These are phyloP conservation scores for Wickerhamomyces hampshirensis DNA, from an alignment of 805 yeast genomes.

Conservation along the genomic window DNA sequence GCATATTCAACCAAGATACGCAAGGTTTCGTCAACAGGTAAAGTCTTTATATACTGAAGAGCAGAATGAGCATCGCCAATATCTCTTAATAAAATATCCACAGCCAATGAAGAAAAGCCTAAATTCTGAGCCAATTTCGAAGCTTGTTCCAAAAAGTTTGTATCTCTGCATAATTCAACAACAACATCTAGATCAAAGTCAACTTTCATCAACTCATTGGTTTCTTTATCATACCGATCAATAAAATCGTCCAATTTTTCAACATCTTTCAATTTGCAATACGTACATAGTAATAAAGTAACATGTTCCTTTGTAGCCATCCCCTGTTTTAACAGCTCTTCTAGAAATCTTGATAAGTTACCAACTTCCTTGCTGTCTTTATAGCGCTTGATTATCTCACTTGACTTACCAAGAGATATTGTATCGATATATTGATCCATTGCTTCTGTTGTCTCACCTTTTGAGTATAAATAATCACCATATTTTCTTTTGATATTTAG, in stretches of 20 bases:
- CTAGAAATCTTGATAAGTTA: conserved; percentile 58
- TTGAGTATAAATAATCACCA: conserved; percentile 69
- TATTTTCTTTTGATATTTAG: conserved; percentile 47
- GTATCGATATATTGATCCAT: conserved; percentile 68
- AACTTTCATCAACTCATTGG: conserved; percentile 27
- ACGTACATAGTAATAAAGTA: conserved; percentile 71
- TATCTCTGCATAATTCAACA: conserved; percentile 66
- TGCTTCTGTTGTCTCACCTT: conserved; percentile 63
- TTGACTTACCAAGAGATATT: conserved; percentile 52
- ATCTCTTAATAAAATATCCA: conserved; percentile 68
- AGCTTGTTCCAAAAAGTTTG: conserved; percentile 63
- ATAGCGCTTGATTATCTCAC: conserved; percentile 74
- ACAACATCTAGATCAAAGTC: conserved; percentile 67
- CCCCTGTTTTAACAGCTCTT: conserved; percentile 49
- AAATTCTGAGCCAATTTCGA: conserved; percentile 64
- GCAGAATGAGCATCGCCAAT: conserved; percentile 56
- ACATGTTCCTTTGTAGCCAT: conserved; percentile 75
- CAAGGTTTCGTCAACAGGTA: conserved; percentile 72
- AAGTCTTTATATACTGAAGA: conserved; percentile 58
- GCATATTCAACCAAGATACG: conserved; percentile 66
- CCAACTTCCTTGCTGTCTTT: conserved; percentile 71
- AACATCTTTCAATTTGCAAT: conserved; percentile 66
- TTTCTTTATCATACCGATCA: conserved; percentile 33
- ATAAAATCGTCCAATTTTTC: conserved; percentile 57
- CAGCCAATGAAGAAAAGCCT: conserved; percentile 70